These are phyloP conservation scores for Schizosaccharomyces cryophilus DNA, from an alignment of 805 yeast genomes.

Conservation along the genomic window DNA sequence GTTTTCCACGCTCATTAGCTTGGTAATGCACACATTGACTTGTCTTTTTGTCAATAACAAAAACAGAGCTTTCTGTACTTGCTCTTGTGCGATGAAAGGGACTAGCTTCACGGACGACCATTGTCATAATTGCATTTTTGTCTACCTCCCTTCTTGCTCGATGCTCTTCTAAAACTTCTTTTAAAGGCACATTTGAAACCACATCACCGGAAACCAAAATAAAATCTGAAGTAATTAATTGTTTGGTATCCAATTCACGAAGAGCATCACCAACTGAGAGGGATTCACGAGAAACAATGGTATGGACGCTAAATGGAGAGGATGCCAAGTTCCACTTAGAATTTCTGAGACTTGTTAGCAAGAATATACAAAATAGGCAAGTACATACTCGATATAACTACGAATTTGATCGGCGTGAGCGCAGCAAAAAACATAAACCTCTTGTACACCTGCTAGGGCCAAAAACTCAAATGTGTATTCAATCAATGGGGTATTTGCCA, in stretches of 20 bases:
- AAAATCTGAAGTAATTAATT: conserved; percentile 74
- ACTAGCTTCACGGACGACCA: conserved; percentile 70
- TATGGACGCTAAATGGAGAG: conserved; percentile 59
- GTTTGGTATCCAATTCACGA: conserved; percentile 83
- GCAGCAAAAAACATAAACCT: conserved; percentile 73
- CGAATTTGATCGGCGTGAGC: conserved; percentile 77
- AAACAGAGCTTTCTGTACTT: conserved; percentile 58
- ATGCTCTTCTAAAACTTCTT: conserved; percentile 49
- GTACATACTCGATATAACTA: conserved; percentile 34
- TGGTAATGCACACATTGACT: conserved; percentile 68
- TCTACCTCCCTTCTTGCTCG: conserved; percentile 41
- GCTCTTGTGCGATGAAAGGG: conserved; percentile 61
- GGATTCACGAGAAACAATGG: conserved; percentile 64
- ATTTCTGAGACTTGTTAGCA: conserved; percentile 4
- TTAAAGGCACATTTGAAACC: conserved; percentile 70
- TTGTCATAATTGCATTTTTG: conserved; percentile 78
- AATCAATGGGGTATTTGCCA: conserved; percentile 79
- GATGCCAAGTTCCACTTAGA: conserved; percentile 21
- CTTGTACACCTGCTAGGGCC: conserved; percentile 72
- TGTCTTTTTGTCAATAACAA: conserved; percentile 49
- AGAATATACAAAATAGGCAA: background rate
- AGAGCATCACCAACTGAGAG: conserved; percentile 90
- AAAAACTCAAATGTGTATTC: conserved; percentile 88
- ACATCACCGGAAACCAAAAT: conserved; percentile 82
- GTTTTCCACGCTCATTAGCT: conserved; percentile 19